phyloP scores from a whole-genome alignment of 1,139 yeast genomes.

The Protomyces pachydermus region DNA sequence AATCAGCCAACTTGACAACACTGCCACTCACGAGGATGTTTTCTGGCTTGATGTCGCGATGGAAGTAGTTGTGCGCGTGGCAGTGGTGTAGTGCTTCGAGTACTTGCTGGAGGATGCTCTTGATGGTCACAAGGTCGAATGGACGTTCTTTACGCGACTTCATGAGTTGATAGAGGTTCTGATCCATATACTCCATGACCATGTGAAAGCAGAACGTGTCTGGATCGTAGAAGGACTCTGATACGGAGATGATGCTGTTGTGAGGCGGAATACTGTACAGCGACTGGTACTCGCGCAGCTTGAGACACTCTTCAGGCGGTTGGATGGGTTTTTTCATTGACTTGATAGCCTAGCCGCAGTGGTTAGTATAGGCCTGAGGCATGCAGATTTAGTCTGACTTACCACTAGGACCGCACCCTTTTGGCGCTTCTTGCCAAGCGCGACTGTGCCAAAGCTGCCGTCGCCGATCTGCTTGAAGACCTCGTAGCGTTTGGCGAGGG shows the following conservation, averaged over 20 bases:
- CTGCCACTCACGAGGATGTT: constrained; percentile 57
- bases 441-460: constrained; percentile 33
- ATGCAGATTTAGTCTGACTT: not conserved
- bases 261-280: constrained; percentile 68
- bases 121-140: constrained; percentile 57
- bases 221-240: constrained; percentile 72
- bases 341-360: constrained; percentile 56
- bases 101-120: constrained; percentile 61
- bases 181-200: constrained; percentile 85
- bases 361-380: not conserved
- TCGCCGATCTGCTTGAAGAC: constrained; percentile 30
- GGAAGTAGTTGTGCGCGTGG: constrained; percentile 68
- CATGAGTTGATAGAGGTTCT: constrained; percentile 68
- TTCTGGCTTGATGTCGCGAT: constrained; percentile 90
- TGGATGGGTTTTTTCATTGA: constrained; percentile 59
- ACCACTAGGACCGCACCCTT: not conserved
- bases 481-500: constrained; percentile 18
- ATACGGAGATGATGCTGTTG: constrained; percentile 63
- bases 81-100: constrained; percentile 75
- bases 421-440: constrained; percentile 28
- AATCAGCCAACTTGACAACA: constrained; percentile 80
- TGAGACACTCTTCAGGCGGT: constrained; percentile 52
- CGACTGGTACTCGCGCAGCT: constrained; percentile 61
- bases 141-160: constrained; percentile 45
- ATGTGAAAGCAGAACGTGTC: constrained; percentile 58